Percentiles rank a stretch among this genome's conserved stretches.
phyloP scores from a whole-genome alignment of 345 rosid species.

The Lepidium sativum region DNA sequence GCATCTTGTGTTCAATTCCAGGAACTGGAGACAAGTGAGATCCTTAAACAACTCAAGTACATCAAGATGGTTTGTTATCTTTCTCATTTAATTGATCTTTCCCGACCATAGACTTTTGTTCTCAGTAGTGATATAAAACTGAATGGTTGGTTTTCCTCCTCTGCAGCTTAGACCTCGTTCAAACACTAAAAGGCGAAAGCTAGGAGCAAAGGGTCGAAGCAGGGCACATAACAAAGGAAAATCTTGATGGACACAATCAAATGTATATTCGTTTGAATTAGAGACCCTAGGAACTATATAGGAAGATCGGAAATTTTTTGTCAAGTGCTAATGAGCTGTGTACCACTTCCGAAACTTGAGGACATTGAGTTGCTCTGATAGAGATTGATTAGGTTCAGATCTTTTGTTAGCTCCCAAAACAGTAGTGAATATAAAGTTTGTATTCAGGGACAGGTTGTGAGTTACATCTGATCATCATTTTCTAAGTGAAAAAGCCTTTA shows the following conservation, averaged over 20 bases:
- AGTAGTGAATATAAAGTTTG: conserved; percentile 8
- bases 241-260: not conserved
- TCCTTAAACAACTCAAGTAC: conserved; percentile 71
- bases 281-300: not conserved
- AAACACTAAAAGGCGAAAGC: conserved; percentile 34
- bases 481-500: not conserved
- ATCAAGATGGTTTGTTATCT: conserved; percentile 48
- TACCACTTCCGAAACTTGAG: not conserved
- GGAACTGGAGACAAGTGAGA: conserved; percentile 84
- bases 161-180: conserved; percentile 55
- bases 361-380: not conserved
- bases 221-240: not conserved
- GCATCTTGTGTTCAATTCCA: conserved; percentile 28
- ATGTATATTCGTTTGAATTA: not conserved
- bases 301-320: not conserved
- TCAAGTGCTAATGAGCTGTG: not conserved
- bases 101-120: not conserved
- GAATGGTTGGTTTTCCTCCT: conserved; percentile 2
- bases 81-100: not conserved
- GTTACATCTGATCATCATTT: not conserved
- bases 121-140: not conserved
- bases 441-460: not conserved
- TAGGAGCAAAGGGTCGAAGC: conserved; percentile 2
- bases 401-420: conserved; percentile 9
- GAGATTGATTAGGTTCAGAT: not conserved